These are phyloP conservation scores for Scenedesmus sp. DNA, from an alignment of 163 green algal genomes.

Conservation along the genomic window DNA sequence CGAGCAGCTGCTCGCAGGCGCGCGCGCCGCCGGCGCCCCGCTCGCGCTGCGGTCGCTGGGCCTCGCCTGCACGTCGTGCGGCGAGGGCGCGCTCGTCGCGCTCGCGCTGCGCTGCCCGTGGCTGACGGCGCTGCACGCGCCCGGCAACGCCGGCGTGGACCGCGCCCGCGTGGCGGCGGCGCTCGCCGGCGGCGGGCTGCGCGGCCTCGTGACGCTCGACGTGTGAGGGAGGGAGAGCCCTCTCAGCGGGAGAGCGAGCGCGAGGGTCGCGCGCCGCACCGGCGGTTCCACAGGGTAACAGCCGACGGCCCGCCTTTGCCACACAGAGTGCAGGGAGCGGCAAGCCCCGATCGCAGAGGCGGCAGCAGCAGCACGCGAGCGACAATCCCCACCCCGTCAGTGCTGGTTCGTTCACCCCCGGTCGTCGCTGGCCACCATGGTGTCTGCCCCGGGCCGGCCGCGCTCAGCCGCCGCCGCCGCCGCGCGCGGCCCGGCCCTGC, in stretches of 20 bases:
- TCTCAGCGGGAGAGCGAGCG: no score
- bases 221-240: no score
- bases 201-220: no score
- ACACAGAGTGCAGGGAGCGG: no score
- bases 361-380: not conserved
- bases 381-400: not conserved
- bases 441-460: not conserved
- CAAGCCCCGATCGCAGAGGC: not conserved
- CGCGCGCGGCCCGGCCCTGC: no score
- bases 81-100: not conserved
- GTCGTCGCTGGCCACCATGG: no score
- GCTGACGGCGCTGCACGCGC: not conserved
- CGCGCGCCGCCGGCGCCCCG: not conserved
- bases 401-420: no score
- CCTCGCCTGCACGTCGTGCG: not conserved
- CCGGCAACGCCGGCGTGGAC: not conserved
- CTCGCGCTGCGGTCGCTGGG: not conserved
- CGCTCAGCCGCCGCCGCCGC: not conserved
- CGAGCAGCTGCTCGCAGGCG: not conserved
- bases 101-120: not conserved
- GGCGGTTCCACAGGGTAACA: no score
- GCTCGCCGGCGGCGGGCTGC: no score
- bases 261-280: no score
- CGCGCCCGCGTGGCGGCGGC: no score
- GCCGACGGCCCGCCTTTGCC: no score